Base-by-base conservation (phyloP, 768 basidiomycete species). In the Chalciporus chontae region DNA sequence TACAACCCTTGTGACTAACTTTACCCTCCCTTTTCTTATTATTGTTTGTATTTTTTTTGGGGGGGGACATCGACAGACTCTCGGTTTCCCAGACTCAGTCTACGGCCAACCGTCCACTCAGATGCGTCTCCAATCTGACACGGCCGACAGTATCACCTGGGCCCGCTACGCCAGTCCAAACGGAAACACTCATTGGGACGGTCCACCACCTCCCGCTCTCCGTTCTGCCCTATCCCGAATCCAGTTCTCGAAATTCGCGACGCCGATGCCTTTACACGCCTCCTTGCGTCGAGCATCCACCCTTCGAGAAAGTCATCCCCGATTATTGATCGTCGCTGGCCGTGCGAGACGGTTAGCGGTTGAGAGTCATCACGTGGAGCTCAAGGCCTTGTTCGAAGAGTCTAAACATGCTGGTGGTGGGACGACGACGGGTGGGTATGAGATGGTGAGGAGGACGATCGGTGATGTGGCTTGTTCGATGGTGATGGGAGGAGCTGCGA, bases 401-500 rank as follows among this genome's bases (percentile, higher is more conserved):
- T 51, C 43, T 11, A 38, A 32, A 9, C 34, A n/a, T n/a, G n/a
- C n/a, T n/a, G n/a, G n/a, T n/a, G n/a, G n/a, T n/a, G n/a, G n/a
- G n/a, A n/a, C n/a, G n/a, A 0, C 5, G 34, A 15, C 44, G 5
- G 43, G 45, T 3, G 53, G 47, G n/a, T 26, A 52, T 23, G 66
- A 66, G 26, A 53, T 51, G 14, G 79, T 93, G 56, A 76, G 78
- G 60, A 84, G 85, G 76, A 91, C 92, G 14, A 76, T 95, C 34
- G 94, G 94, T 7, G 91, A 94, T 65, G 85, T 91, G 11, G 90
- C 84, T 3, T 79, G 85, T n/a, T 84, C 85, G 27, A 80, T 94
- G 67, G 79, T 92, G 4, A 73, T 85, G 2, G 74, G 79, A 3
- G 80, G 80, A 3, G 71, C 73, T 40, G 73, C 76, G 47, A 60